phyloP scores from a whole-genome alignment of 768 basidiomycete genomes.

The Melanogaster broomeanus region DNA sequence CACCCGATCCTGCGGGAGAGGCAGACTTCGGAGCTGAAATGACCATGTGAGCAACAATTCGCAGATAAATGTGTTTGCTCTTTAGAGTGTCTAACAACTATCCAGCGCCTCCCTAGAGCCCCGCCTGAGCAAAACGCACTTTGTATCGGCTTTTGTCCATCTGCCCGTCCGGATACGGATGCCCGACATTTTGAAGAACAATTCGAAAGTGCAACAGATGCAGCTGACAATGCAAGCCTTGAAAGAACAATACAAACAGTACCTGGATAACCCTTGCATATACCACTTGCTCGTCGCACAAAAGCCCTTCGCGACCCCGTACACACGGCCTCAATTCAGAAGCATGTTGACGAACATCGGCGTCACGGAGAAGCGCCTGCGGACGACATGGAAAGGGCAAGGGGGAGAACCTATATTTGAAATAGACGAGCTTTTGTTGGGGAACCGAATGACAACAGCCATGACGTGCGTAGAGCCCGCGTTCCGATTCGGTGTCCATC shows the following conservation, averaged over 20 bases:
- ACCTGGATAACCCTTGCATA: constrained; percentile 2
- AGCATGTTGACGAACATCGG: constrained; percentile 3
- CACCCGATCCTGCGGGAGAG: not conserved
- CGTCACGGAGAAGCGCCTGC: not conserved
- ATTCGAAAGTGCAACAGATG: constrained; percentile 1
- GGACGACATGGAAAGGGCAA: not conserved
- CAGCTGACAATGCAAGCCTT: not conserved
- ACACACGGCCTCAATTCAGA: not conserved
- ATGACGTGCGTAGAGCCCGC: not conserved
- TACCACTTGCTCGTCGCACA: constrained; percentile 3
- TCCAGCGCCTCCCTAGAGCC: constrained; percentile 4
- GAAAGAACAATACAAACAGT: not conserved
- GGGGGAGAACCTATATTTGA: not conserved
- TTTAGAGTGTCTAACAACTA: not conserved
- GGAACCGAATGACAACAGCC: constrained; percentile 2
- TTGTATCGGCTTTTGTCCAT: not conserved
- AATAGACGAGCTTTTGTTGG: constrained; percentile 3
- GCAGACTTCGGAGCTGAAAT: constrained; percentile 5
- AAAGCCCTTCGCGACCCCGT: not conserved
- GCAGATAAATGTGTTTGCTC: not conserved
- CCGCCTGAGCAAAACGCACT: not conserved
- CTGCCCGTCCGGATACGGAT: constrained; percentile 5
- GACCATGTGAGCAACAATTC: constrained; percentile 1
- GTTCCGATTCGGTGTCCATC: not conserved
- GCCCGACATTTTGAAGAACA: constrained; percentile 1